phyloP scores from a whole-genome alignment of 208 protist species.

The Trichomonas vaginalis region DNA sequence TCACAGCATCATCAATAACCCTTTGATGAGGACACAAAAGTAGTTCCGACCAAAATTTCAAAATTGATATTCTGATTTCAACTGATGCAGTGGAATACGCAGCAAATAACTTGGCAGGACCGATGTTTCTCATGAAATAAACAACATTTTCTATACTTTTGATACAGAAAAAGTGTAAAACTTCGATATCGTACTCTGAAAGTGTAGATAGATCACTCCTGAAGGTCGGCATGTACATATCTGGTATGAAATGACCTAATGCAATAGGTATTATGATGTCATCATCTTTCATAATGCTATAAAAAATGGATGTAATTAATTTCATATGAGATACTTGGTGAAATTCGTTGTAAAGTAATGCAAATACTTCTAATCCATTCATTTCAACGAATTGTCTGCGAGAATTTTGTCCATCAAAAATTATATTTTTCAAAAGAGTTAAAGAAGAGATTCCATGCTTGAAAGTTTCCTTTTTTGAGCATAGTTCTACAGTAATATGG shows the following conservation, averaged over 20 bases:
- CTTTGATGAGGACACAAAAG: neutral
- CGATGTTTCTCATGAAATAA: neutral
- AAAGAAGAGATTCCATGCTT: neutral
- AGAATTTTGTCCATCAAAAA: neutral
- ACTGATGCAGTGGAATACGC: neutral
- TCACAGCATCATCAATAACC: neutral
- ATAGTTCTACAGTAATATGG: neutral
- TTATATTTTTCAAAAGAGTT: neutral
- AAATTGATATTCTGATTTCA: neutral
- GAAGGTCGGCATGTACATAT: neutral
- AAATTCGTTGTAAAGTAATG: neutral
- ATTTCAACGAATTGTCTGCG: neutral
- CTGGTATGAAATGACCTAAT: neutral
- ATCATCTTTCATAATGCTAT: neutral
- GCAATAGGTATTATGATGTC: neutral
- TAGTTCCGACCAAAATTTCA: neutral
- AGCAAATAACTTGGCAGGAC: neutral
- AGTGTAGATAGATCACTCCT: neutral
- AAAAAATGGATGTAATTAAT: neutral
- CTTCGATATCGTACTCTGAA: neutral
- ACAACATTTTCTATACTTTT: neutral
- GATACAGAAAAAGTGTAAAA: neutral
- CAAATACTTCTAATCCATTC: neutral
- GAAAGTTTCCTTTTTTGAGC: neutral
- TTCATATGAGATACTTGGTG: neutral